These are phyloP conservation scores for Mortierella sp. DNA, from an alignment of 371 early-diverging fungal species.

Conservation along the genomic window DNA sequence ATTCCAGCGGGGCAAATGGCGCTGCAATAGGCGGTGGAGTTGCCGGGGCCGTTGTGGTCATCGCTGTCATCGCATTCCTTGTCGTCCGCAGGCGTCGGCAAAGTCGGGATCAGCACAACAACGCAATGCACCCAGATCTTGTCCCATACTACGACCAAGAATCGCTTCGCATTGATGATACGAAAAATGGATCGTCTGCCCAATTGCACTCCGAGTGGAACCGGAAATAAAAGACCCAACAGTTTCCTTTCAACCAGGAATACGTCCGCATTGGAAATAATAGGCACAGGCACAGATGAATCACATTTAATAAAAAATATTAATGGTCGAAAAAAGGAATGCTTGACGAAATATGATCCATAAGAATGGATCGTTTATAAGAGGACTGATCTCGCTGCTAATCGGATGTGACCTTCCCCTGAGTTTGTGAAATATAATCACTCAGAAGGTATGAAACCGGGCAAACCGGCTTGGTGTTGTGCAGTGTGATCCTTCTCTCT, in stretches of 20 bases:
- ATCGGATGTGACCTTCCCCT: background rate
- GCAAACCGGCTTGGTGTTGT: background rate
- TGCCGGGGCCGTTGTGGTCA: background rate
- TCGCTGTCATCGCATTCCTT: background rate
- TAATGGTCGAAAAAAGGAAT: no score
- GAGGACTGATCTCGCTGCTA: background rate
- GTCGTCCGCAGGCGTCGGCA: background rate
- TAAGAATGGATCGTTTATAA: no score
- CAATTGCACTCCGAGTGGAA: no score
- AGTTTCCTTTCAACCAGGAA: no score
- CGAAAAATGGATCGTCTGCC: no score
- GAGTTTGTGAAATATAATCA: background rate
- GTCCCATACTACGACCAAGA: no score
- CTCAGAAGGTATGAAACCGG: background rate
- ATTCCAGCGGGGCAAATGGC: background rate
- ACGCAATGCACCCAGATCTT: no score
- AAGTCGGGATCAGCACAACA: background rate
- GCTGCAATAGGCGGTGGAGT: background rate
- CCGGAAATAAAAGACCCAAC: background rate
- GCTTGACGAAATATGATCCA: no score
- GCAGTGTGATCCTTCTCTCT: no score
- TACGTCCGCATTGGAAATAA: no score
- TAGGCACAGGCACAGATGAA: no score
- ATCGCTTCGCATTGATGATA: background rate
- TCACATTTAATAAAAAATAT: no score